These are phyloP conservation scores for Fusarium chlamydosporum DNA, from an alignment of 2,329 filamentous ascomycete species.

Conservation along the genomic window DNA sequence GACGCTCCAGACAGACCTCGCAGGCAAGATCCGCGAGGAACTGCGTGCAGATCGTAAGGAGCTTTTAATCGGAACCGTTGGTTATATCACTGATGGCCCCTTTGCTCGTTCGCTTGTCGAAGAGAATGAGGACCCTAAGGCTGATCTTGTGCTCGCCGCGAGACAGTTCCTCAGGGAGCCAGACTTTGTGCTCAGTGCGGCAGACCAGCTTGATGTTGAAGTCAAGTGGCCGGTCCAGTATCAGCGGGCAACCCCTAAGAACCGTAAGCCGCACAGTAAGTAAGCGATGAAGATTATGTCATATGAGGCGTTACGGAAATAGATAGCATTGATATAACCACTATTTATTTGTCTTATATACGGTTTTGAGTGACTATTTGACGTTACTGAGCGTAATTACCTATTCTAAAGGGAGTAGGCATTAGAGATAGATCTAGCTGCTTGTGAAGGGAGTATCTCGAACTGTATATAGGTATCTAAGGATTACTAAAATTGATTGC, in stretches of 20 bases:
- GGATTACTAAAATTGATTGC: background rate
- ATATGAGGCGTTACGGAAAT: slow-evolving; percentile 2
- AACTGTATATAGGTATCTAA: background rate
- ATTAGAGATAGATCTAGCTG: background rate
- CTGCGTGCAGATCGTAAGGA: slow-evolving; percentile 63
- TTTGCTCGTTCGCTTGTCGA: slow-evolving; percentile 74
- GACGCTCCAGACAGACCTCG: slow-evolving; percentile 82
- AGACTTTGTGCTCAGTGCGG: slow-evolving; percentile 80
- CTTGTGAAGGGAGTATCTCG: background rate
- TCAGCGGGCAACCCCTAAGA: slow-evolving; percentile 40
- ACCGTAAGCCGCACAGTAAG: slow-evolving; percentile 6
- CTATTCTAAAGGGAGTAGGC: too few relatives aligned
- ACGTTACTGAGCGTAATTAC: background rate
- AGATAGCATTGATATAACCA: slow-evolving; percentile 4
- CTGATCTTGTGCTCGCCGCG: slow-evolving; percentile 80
- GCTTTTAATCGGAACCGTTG: slow-evolving; percentile 80
- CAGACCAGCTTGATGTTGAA: slow-evolving; percentile 77
- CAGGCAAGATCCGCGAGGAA: slow-evolving; percentile 77
- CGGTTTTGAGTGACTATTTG: background rate
- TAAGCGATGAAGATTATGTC: background rate
- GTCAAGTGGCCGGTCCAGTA: slow-evolving; percentile 81
- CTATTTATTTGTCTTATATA: background rate
- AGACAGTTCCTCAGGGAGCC: slow-evolving; percentile 87
- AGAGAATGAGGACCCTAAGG: slow-evolving; percentile 60
- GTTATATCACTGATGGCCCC: slow-evolving; percentile 77